Conservation (phyloP, 176 grass and related monocot species). For the Eragrostis nindensis region DNA sequence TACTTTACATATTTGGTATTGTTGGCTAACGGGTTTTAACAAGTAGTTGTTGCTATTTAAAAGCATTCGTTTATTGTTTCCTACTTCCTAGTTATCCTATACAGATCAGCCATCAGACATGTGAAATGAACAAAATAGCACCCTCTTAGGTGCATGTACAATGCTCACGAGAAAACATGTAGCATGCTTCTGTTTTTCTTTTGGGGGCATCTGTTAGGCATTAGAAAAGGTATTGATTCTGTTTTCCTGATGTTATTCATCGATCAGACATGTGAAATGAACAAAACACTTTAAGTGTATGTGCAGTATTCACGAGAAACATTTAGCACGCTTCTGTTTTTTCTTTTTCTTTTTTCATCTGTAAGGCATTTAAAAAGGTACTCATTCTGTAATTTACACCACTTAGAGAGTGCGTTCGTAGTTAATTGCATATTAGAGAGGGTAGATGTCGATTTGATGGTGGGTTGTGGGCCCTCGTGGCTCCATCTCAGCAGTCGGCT, state of each 20-base stretch:
- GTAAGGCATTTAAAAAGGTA: not conserved
- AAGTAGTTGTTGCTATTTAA: not conserved
- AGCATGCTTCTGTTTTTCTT: not conserved
- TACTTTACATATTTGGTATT: conserved; percentile 15
- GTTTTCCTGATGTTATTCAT: not conserved
- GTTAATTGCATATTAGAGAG: conserved; percentile 10
- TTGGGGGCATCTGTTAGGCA: no score
- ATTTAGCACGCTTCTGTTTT: no score
- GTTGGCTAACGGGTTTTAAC: conserved; percentile 4
- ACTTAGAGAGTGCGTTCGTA: not conserved
- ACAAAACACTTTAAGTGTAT: no score
- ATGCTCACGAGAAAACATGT: conserved; percentile 13
- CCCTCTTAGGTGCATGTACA: not conserved
- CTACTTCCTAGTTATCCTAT: not conserved
- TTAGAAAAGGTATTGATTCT: not conserved
- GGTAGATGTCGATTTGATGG: no score
- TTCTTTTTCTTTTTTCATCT: no score
- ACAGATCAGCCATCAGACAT: conserved; percentile 14
- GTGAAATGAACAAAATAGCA: conserved; percentile 7
- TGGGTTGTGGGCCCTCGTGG: no score
- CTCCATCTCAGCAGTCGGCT: no score
- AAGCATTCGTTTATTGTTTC: not conserved
- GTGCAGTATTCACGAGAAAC: no score
- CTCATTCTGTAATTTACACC: not conserved
- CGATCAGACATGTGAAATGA: no score